Evolutionary conservation across 495 filamentous ascomycete genomes (phyloP).

Genomic region (Astrothelium macrocarpum): DNA sequence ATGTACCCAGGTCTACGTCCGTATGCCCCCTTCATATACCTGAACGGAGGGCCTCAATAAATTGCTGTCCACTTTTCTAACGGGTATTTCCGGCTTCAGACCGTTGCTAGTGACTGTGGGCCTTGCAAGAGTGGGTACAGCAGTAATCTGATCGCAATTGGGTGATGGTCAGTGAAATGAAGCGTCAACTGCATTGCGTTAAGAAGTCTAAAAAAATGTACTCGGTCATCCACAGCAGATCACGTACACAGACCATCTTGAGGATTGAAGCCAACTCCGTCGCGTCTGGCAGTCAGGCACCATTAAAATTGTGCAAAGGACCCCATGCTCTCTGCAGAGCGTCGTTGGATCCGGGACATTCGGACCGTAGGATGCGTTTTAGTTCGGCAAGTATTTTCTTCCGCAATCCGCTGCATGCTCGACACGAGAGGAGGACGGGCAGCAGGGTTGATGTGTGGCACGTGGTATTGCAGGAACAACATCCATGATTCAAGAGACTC

Average conservation of each 20-base stretch:
- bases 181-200: not conserved
- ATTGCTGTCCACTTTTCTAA: not conserved
- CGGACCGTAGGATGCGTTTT: not conserved
- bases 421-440: not conserved
- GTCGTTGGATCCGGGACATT: not conserved
- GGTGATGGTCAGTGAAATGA: not conserved
- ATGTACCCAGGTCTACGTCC: not conserved
- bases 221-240: not conserved
- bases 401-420: not conserved
- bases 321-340: not conserved
- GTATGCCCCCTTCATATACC: not conserved
- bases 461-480: not conserved
- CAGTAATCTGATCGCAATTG: not conserved
- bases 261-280: not conserved
- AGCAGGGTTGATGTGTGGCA: not conserved
- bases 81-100: not conserved
- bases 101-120: not conserved
- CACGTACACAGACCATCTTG: not conserved
- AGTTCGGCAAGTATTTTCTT: not conserved
- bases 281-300: not conserved
- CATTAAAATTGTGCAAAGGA: not conserved
- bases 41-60: not conserved
- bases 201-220: not conserved
- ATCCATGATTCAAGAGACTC: not conserved
- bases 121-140: not conserved